Base-by-base conservation (phyloP, 2,329 filamentous ascomycete species). In the Sclerotinia glacialis region DNA sequence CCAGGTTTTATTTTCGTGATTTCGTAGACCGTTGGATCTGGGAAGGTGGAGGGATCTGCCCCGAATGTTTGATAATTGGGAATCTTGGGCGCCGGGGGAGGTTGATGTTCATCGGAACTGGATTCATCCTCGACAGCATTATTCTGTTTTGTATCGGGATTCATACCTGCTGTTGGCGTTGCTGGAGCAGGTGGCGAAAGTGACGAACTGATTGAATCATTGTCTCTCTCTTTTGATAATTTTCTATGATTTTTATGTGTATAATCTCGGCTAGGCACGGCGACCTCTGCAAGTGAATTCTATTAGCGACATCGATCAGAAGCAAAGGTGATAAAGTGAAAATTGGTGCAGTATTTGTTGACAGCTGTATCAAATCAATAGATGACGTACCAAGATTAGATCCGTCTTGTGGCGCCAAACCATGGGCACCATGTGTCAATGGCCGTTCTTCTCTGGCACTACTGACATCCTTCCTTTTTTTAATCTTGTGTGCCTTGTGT, bases 1-100 rank as follows among this genome's bases (percentile, higher is more conserved):
- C 64, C 46, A 21, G 64, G 64, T 28, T 85, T 84, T 31, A 93
- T 83, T 0, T 89, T 83, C 66, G 89, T 88, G 69, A 99, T 97
- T 76, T 99, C 91, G 80, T 99, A 99, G 60, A 97, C 85, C 46
- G 94, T 97, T 1, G 93, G 93, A 75, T 99, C 95, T 26, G 86
- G 86, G 74, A 94, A 97, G n/a, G 88, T 92, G 34, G 92, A 91
- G 0, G 94, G 94, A 75, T 98, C 93, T 49, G 94, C 89, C 67
- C 94, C 94, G 77, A 97, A 98, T 0, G 92, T 93, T 78, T 96
- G 91, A 67, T 93, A 89, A 56, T 75, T 71, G 7, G 86, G 84
- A 31, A 89, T 79, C 8, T 85, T 81, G n/a, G 86, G 83, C 2
- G 85, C 84, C 7, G 85, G 85, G 59, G 81, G 80, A 18, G 83